phyloP scores from a whole-genome alignment of 1,284 basidiomycete species.

The Lentinus polychrous region DNA sequence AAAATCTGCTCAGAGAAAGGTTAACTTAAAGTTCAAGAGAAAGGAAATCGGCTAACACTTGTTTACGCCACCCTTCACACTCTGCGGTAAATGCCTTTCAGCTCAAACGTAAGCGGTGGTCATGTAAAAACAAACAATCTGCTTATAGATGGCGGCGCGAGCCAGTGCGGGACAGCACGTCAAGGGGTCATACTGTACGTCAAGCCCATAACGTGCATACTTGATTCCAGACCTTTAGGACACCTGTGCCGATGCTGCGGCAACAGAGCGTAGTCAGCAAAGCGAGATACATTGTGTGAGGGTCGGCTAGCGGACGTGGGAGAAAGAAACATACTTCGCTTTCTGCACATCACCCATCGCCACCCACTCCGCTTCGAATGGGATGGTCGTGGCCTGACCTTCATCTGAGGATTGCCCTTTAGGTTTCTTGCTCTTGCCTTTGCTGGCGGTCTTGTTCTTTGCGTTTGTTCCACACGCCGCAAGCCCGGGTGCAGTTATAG shows the following conservation, averaged over 20 bases:
- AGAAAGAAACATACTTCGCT: constrained; percentile 49
- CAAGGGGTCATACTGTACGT: neutral
- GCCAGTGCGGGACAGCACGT: no score
- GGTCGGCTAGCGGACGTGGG: neutral
- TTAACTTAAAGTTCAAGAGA: neutral
- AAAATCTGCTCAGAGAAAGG: neutral
- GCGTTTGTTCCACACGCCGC: neutral
- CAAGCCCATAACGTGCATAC: constrained; percentile 24
- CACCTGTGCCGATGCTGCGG: constrained; percentile 30
- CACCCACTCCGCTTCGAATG: constrained; percentile 39
- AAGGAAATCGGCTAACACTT: neutral
- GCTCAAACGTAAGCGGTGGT: no score
- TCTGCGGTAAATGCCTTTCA: no score
- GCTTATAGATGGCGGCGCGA: no score
- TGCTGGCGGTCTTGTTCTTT: constrained; percentile 4
- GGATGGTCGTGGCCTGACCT: neutral
- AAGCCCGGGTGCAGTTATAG: neutral
- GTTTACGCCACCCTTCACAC: neutral
- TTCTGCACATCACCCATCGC: constrained; percentile 44
- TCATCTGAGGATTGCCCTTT: neutral
- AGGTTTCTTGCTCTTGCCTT: constrained; percentile 7
- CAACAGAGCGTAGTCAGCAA: constrained; percentile 2
- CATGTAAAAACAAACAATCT: no score
- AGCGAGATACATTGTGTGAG: neutral
- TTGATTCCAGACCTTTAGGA: constrained; percentile 31